A percentile compares a stretch with the other conserved stretches of the same genome.
phyloP scores from a whole-genome alignment of 495 filamentous ascomycete genomes.

The Lichina pygmaea region DNA sequence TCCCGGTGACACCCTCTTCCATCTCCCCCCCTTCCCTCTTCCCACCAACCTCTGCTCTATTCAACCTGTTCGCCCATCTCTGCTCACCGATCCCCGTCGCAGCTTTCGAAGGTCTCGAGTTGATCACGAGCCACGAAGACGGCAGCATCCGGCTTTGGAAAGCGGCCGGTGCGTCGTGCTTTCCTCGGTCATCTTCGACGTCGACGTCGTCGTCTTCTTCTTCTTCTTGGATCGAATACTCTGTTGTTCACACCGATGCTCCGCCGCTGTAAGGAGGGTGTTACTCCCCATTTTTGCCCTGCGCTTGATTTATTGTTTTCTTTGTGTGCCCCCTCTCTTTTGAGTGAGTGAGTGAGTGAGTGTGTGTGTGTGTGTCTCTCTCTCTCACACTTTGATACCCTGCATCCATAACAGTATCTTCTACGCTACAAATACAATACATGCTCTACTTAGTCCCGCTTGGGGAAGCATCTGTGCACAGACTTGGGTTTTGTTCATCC shows the following conservation, averaged over 20 bases:
- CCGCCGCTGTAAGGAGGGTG: neutral
- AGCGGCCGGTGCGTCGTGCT: neutral
- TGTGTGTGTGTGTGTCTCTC: too few relatives aligned
- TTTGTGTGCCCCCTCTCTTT: too few relatives aligned
- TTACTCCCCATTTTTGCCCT: too few relatives aligned
- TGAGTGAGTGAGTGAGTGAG: too few relatives aligned
- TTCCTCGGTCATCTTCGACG: neutral
- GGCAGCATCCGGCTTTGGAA: neutral
- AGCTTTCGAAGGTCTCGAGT: neutral
- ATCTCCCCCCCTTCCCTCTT: neutral
- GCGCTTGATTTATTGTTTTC: too few relatives aligned
- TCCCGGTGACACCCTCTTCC: neutral
- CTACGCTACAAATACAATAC: too few relatives aligned
- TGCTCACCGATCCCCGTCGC: neutral
- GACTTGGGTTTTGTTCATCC: too few relatives aligned
- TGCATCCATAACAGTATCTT: too few relatives aligned
- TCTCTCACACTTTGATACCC: too few relatives aligned
- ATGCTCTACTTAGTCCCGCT: too few relatives aligned
- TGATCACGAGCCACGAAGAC: neutral
- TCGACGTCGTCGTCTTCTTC: too few relatives aligned
- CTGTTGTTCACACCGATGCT: neutral
- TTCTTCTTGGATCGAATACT: neutral
- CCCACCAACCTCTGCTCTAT: neutral
- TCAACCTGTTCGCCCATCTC: neutral
- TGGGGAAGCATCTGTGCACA: too few relatives aligned